Evolutionary conservation across 306 rosid genomes (phyloP), one percentile per base, ranked within the genome.

Genomic region (Bauhinia variegata): DNA sequence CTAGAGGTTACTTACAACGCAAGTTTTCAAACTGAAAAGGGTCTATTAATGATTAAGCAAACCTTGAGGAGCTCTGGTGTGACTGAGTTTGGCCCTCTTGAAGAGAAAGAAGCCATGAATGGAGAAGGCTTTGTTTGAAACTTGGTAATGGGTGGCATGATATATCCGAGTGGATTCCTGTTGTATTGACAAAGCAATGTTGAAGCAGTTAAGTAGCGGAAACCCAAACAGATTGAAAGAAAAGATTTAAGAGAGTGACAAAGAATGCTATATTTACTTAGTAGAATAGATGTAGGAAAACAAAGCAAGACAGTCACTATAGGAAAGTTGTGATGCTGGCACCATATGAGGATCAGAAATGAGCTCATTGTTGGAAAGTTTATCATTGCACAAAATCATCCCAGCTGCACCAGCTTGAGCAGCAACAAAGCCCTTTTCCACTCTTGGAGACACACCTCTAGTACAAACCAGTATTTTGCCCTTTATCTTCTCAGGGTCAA

Each of bases 321-420:
- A 90, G 44, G 4, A 63, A 19, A 87, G 23, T 3, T 87, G 88
- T 33, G 90, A 60, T 6, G 97, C 58, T 0, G 97, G 92, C 6
- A 87, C 61, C 2, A 87, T 17, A 65, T 87, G 90, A 37, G 81
- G 71, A 74, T 90, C 92, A 7, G 85, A 75, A 44, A 42, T 33
- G 33, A 77, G 53, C 34, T 72, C 82, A 17, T 70, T 65, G 2
- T 85, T 88, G 52, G 15, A 51, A 0, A 0, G 0, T 54, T 52
- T 0, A 23, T 76, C 82, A 67, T 91, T 85, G 54, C 87, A 87
- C 42, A 91, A 90, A 74, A 91, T 82, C 92, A 88, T 84, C 47
- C 97, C 97, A 11, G 28, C 91, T 36, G 92, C 92, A 11, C 92
- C 96, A 7, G 85, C 92, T 15, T 74, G 59, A 37, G 74, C 61